Evolutionary conservation across 169 alveolate species (phyloP), one percentile per base, ranked within the genome.

Genomic region (Eimeria necatrix): DNA sequence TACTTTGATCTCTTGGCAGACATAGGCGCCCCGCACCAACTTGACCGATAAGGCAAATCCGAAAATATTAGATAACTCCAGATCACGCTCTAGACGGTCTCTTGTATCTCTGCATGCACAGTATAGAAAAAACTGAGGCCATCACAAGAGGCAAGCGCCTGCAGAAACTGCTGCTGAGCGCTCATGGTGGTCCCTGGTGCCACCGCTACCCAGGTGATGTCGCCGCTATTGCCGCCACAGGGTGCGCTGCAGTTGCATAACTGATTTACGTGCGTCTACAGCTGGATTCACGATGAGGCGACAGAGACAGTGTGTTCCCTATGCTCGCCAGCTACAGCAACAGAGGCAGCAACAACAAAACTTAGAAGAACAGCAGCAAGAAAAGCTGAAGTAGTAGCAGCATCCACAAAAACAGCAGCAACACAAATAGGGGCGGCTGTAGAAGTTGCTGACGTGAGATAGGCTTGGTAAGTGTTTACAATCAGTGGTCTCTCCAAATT

Each of bases 11-110:
- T 97, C 98, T 74, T 95, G 97, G n/a, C 73, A 80, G 96, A 97
- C 95, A 94, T 97, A 97, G 18, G 98, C 98, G 26, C 98, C 98
- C 74, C 98, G 89, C 46, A 97, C 97, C n/a, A 97, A 95, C 71
- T 97, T 97, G 51, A 97, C 60, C 9, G 97, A 98, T 10, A 93
- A 20, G 6, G 70, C 24, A 24, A 94, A 76, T 4, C 95, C 96
- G 2, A 89, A 60, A 46, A 64, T 68, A 48, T 93, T 91, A 26
- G 97, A 81, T 41, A 95, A 61, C 49, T 94, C 94, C 18, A 97
- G 32, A 60, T 97, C 98, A 3, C 70, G 32, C 16, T 53, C 60
- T 2, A 96, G 81, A 4, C 93, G 95, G 26, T 76, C 48, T 9
- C 56, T 70, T 2, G 97, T 76, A 10, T 80, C 92, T 81, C 92